These are phyloP conservation scores for Galerina sulciceps DNA, from an alignment of 768 basidiomycete species.

Conservation along the genomic window DNA sequence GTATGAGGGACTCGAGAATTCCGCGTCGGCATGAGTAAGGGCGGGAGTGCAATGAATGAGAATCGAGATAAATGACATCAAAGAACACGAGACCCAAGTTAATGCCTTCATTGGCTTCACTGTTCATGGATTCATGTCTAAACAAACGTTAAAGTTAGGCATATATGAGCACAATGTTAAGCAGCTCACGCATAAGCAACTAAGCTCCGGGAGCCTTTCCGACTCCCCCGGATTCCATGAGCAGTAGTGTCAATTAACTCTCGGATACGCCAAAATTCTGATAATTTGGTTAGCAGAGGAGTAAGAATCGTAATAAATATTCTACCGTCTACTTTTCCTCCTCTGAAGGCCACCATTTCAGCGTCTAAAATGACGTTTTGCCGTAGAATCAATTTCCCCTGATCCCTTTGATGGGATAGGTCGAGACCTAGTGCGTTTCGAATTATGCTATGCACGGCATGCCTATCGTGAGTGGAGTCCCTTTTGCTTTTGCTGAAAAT, in stretches of 20 bases:
- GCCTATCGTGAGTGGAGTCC: constrained; percentile 79
- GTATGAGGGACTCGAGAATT: constrained; percentile 62
- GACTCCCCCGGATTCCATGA: constrained; percentile 45
- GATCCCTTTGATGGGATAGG: not conserved
- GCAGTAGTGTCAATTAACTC: constrained; percentile 63
- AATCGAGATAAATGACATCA: constrained; percentile 77
- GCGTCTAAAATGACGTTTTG: constrained; percentile 69
- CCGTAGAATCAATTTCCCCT: constrained; percentile 25
- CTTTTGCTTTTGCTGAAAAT: constrained; percentile 91
- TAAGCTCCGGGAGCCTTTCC: constrained; percentile 20
- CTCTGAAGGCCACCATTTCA: constrained; percentile 88
- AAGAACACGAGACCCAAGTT: constrained; percentile 88
- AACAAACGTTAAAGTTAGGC: not conserved
- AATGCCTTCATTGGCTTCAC: constrained; percentile 39
- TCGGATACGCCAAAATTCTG: constrained; percentile 81
- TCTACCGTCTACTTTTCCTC: constrained; percentile 72
- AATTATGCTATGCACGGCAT: constrained; percentile 66
- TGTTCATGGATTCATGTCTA: constrained; percentile 32
- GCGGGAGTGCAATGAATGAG: constrained; percentile 52
- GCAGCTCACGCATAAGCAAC: constrained; percentile 18
- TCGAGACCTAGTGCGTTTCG: constrained; percentile 53
- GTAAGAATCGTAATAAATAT: constrained; percentile 4
- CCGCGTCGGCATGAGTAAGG: constrained; percentile 65
- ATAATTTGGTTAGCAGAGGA: not conserved
- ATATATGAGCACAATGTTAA: not conserved